These are phyloP conservation scores for Lentinula sp. DNA, from an alignment of 768 basidiomycete genomes.

Conservation along the genomic window DNA sequence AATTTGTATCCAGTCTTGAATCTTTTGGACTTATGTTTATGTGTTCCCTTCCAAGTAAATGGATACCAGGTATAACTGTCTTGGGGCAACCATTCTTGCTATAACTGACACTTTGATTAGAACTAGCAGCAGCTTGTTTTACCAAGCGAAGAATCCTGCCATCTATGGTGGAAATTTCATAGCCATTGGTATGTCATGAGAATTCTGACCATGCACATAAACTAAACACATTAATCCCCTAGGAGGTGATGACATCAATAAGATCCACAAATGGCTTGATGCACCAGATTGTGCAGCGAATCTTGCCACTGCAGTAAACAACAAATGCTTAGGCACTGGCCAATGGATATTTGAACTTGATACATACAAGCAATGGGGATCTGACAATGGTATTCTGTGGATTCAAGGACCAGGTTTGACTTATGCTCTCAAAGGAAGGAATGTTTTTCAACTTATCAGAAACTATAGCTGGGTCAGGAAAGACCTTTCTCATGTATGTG, in stretches of 20 bases:
- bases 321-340: background rate
- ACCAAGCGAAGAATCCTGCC: background rate
- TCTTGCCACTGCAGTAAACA: background rate
- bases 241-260: background rate
- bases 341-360: background rate
- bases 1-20: too few relatives aligned
- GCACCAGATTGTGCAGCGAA: background rate
- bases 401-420: background rate
- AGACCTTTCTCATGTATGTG: too few relatives aligned
- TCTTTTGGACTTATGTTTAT: too few relatives aligned
- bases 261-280: background rate
- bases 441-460: too few relatives aligned
- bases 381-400: background rate
- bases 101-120: too few relatives aligned
- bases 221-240: background rate
- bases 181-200: background rate
- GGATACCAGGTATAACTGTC: too few relatives aligned
- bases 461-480: too few relatives aligned
- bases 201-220: background rate
- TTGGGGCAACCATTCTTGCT: too few relatives aligned
- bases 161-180: background rate
- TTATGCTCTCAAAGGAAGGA: too few relatives aligned
- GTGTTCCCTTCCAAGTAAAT: too few relatives aligned
- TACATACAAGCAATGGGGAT: background rate
- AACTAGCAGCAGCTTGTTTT: background rate